phyloP scores from a whole-genome alignment of 2,329 filamentous ascomycete species.

The Fusarium camptoceras region DNA sequence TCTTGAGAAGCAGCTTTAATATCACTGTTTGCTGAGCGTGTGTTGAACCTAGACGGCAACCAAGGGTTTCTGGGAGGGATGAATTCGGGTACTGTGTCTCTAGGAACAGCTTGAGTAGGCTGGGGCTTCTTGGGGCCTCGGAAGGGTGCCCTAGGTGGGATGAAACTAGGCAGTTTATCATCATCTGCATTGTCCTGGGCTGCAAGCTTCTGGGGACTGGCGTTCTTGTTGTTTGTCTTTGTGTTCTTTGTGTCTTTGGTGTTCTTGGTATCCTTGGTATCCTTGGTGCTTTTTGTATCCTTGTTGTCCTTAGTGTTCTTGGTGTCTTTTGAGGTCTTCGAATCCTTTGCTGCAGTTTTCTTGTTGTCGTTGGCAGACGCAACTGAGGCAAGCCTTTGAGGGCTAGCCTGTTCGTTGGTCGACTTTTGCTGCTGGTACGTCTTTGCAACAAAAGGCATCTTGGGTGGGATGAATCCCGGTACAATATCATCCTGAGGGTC shows the following conservation, averaged over 20 bases:
- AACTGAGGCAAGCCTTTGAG: slow-evolving; percentile 4
- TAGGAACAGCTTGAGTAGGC: slow-evolving; percentile 6
- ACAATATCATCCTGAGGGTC: slow-evolving; percentile 9
- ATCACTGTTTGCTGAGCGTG: slow-evolving; percentile 6
- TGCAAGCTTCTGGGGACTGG: neutral
- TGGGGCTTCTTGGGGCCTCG: slow-evolving; percentile 10
- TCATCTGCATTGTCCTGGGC: neutral
- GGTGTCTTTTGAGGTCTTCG: neutral
- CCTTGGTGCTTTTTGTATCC: neutral
- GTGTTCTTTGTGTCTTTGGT: neutral
- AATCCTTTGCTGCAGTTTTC: slow-evolving; percentile 8
- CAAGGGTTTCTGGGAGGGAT: slow-evolving; percentile 24
- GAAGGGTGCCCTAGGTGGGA: slow-evolving; percentile 33
- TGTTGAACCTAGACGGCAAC: slow-evolving; percentile 16
- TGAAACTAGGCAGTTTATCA: slow-evolving; percentile 14
- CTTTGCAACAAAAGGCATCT: slow-evolving; percentile 31
- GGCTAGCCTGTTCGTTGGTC: neutral
- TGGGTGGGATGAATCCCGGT: slow-evolving; percentile 34
- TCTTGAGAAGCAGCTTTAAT: slow-evolving; percentile 1
- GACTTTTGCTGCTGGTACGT: slow-evolving; percentile 10
- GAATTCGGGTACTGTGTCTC: slow-evolving; percentile 18
- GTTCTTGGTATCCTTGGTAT: neutral
- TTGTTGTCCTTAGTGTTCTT: neutral
- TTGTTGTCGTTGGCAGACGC: slow-evolving; percentile 25
- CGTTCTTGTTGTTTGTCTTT: neutral